Conservation (phyloP, 2,329 filamentous ascomycete species). For the Bipolaris sorokiniana region DNA sequence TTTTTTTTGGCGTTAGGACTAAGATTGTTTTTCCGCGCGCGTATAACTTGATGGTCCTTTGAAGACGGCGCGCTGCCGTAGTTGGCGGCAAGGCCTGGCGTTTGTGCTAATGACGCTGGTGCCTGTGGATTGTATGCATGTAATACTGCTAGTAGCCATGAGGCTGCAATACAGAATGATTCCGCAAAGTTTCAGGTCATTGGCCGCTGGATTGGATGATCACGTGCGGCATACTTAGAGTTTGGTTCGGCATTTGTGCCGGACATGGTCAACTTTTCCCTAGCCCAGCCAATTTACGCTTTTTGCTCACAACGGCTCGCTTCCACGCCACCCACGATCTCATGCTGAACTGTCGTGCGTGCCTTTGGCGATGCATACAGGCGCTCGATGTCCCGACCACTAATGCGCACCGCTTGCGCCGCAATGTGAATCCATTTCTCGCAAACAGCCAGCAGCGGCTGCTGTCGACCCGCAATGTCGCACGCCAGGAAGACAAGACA, state of each 20-base stretch:
- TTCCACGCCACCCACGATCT: slow-evolving; percentile 14
- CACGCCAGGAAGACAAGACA: slow-evolving; percentile 12
- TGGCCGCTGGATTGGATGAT: slow-evolving; percentile 10
- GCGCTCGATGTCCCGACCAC: slow-evolving; percentile 45
- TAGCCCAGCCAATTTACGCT: slow-evolving; percentile 9
- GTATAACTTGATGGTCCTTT: not conserved
- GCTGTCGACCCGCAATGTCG: slow-evolving; percentile 17
- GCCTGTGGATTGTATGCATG: not conserved
- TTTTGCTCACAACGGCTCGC: slow-evolving; percentile 17
- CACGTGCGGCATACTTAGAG: slow-evolving; percentile 17
- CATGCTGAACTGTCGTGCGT: slow-evolving; percentile 56
- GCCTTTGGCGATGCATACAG: slow-evolving; percentile 52
- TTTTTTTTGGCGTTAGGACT: slow-evolving; percentile 32
- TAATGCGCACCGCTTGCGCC: slow-evolving; percentile 29
- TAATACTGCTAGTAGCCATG: not conserved
- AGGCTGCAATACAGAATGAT: slow-evolving; percentile 14
- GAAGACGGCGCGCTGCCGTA: slow-evolving; percentile 21
- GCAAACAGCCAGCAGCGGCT: slow-evolving; percentile 27
- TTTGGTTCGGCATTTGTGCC: slow-evolving; percentile 18
- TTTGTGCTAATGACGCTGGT: not conserved
- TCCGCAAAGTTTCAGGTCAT: slow-evolving; percentile 5
- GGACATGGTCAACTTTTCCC: slow-evolving; percentile 26
- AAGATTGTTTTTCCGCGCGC: slow-evolving; percentile 28
- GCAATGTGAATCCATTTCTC: slow-evolving; percentile 26
- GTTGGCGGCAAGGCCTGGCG: not conserved